Evolutionary conservation across 768 basidiomycete genomes (phyloP), one percentile per base, ranked within the genome.

Genomic region (Sarcomyxa edulis): DNA sequence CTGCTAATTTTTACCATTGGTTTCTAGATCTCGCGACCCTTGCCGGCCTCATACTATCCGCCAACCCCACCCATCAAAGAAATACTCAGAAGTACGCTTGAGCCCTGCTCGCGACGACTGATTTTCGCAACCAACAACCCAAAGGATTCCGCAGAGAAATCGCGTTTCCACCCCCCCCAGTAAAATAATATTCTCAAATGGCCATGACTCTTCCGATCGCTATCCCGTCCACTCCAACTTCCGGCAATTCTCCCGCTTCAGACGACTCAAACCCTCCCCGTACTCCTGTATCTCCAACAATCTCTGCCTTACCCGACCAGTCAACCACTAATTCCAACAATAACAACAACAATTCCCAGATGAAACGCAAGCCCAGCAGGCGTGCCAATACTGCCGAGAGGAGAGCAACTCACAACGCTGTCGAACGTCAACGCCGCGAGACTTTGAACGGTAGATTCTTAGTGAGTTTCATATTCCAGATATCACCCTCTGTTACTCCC

Each of bases 301-400:
- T 57, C 59, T n/a, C 52, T 60, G 39, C 44, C 60, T n/a, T 68
- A 31, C 58, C 49, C 52, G 5, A 50, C 60, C 11, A 45, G 19
- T 44, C 48, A 48, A 48, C 52, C 18, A 27, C 36, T 16, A 46
- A 47, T 11, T 32, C 45, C 31, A 35, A 30, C 49, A 43, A 34
- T 50, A 39, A 40, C 32, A 43, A 30, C 35, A 47, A 43, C 36
- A 22, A 35, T 19, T 46, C 62, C n/a, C 72, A 74, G 44, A 55
- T 65, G 42, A 89, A 86, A 57, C 78, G 86, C 59, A 95, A 95
- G 60, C 79, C 89, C 39, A 78, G 76, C 53, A 74, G 91, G 46
- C 79, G 93, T 22, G 93, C 92, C 37, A 97, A 97, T 65, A 97
- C 94, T 37, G 94, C 93, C 36, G 95, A 97, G 60, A 88, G 94